Conservation (phyloP, 1,284 basidiomycete genomes). For the Pascua guehoae region DNA sequence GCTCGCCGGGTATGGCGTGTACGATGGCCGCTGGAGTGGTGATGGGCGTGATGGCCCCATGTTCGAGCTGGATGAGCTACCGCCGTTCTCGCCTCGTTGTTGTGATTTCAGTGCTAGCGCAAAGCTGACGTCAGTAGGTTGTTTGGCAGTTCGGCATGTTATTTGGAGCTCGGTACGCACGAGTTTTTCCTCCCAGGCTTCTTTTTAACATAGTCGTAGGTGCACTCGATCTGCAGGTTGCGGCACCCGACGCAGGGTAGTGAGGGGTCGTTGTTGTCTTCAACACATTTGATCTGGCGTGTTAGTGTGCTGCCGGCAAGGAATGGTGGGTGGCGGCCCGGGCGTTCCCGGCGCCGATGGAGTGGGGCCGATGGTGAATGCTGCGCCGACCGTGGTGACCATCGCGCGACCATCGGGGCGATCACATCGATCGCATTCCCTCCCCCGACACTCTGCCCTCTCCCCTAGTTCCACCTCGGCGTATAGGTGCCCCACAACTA, state of each 20-base stretch:
- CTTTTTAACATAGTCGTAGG: conserved; percentile 42
- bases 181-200: conserved; percentile 46
- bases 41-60: too few relatives aligned
- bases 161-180: conserved; percentile 18
- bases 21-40: neutral
- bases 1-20: conserved; percentile 1
- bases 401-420: too few relatives aligned
- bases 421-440: too few relatives aligned
- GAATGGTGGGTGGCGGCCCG: neutral
- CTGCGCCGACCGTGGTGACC: too few relatives aligned
- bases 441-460: too few relatives aligned
- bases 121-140: conserved; percentile 5
- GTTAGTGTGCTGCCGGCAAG: neutral
- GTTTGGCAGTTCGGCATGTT: neutral
- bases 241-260: conserved; percentile 38
- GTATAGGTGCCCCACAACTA: neutral
- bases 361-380: too few relatives aligned
- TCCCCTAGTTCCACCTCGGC: too few relatives aligned
- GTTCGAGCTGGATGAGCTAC: too few relatives aligned
- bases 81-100: neutral
- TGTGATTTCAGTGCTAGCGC: conserved; percentile 10
- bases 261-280: conserved; percentile 11
- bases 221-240: conserved; percentile 41
- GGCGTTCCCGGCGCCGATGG: too few relatives aligned
- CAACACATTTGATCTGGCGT: conserved; percentile 38